Evolutionary conservation across 2,329 filamentous ascomycete genomes (phyloP).

Genomic region (Epichloe typhina): DNA sequence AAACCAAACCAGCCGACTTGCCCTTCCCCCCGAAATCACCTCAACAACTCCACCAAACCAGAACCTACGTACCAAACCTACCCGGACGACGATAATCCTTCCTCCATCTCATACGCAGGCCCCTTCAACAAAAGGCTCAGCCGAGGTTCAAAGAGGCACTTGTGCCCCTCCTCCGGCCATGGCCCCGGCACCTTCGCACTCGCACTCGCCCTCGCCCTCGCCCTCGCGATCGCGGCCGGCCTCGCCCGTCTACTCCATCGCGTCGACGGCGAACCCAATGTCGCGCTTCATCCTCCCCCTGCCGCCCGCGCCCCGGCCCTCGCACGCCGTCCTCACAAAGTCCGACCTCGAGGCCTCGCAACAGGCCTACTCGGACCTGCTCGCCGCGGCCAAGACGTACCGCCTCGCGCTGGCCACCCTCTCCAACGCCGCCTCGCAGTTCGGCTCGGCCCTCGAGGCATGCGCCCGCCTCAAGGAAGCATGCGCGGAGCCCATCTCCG

Average conservation of each 20-base stretch:
- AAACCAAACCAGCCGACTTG: no score
- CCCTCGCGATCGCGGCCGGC: slow-evolving; percentile 14
- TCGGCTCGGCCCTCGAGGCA: slow-evolving; percentile 51
- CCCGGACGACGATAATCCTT: no score
- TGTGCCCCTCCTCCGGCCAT: not conserved
- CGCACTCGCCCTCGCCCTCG: slow-evolving; percentile 30
- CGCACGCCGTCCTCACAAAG: slow-evolving; percentile 47
- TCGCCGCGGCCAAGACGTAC: slow-evolving; percentile 50
- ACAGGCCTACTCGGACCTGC: slow-evolving; percentile 46
- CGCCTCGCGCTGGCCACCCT: slow-evolving; percentile 47
- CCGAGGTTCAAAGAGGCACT: no score
- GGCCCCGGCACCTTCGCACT: slow-evolving; percentile 8
- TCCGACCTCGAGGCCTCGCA: slow-evolving; percentile 51
- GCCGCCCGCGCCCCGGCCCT: slow-evolving; percentile 45
- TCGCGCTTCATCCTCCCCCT: slow-evolving; percentile 43
- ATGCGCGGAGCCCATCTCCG: slow-evolving; percentile 40
- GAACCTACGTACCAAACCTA: no score
- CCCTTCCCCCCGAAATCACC: no score
- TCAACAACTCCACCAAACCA: no score
- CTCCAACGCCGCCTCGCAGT: slow-evolving; percentile 47
- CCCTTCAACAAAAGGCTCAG: no score
- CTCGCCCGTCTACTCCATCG: slow-evolving; percentile 45
- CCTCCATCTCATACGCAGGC: no score
- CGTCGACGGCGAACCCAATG: slow-evolving; percentile 47
- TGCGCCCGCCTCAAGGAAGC: slow-evolving; percentile 58